Conservation (phyloP, 192 early-diverging fungal genomes). For the Anaeromyces robustus region DNA sequence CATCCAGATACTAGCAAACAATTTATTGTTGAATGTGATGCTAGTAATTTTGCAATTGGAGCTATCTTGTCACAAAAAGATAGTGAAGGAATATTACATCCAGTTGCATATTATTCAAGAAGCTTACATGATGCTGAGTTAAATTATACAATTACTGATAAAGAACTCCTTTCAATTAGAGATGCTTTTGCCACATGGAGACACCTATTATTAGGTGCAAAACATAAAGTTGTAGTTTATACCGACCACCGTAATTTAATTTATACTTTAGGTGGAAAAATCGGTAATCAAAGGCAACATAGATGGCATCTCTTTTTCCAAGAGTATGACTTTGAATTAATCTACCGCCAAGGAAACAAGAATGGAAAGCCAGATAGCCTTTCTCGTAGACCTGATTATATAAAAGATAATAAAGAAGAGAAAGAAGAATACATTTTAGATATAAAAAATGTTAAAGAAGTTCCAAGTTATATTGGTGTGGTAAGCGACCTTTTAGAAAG, state of each 20-base stretch:
- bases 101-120: conserved; percentile 8
- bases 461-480: no score
- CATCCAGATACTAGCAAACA: conserved; percentile 10
- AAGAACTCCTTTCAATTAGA: conserved; percentile 21
- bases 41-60: conserved; percentile 16
- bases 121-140: conserved; percentile 4
- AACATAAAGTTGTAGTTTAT: conserved; percentile 9
- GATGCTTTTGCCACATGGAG: conserved; percentile 16
- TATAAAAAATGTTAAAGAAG: no score
- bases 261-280: conserved; percentile 9
- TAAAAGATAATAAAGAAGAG: no score
- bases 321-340: conserved; percentile 10
- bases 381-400: neutral
- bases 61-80: conserved; percentile 14
- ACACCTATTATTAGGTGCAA: conserved; percentile 11
- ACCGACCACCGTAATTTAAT: conserved; percentile 24
- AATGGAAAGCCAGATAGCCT: conserved; percentile 16
- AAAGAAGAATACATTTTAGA: no score
- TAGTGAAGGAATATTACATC: neutral
- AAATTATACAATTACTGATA: conserved; percentile 16
- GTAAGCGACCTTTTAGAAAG: no score
- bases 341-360: conserved; percentile 9
- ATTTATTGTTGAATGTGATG: conserved; percentile 16
- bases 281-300: conserved; percentile 14
- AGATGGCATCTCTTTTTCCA: conserved; percentile 9